A percentile compares a stretch with the other conserved stretches of the same genome.
Conservation (phyloP, 2,329 filamentous ascomycete genomes). For the Pleoardoris graminearum region DNA sequence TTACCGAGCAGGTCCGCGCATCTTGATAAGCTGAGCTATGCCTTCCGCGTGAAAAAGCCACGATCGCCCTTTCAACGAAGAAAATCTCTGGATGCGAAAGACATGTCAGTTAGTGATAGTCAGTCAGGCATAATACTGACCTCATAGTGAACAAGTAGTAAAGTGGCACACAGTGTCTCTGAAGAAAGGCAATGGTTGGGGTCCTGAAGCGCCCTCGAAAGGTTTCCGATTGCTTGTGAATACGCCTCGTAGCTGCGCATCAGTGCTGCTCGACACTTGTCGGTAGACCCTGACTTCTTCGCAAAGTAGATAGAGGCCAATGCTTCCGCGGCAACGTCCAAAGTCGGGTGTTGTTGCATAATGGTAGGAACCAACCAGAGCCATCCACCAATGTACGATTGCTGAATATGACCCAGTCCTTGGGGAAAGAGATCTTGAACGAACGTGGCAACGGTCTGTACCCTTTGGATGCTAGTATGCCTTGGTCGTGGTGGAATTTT, state of each 20-base stretch:
- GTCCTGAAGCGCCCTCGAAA: slow-evolving; percentile 3
- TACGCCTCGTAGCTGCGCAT: background rate
- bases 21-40: background rate
- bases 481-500: background rate
- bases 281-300: background rate
- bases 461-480: background rate
- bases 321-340: slow-evolving; percentile 7
- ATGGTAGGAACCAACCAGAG: slow-evolving; percentile 1
- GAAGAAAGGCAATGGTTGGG: background rate
- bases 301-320: slow-evolving; percentile 3
- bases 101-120: background rate
- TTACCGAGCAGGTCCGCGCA: background rate
- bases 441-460: slow-evolving; percentile 1
- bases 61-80: background rate
- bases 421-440: slow-evolving; percentile 4
- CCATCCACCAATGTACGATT: slow-evolving; percentile 8
- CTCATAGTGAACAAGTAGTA: slow-evolving; percentile 10
- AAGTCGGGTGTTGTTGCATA: background rate
- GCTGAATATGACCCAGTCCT: background rate
- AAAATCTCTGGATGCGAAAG: background rate
- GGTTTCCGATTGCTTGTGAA: background rate
- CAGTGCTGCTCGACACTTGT: background rate
- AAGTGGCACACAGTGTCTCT: slow-evolving; percentile 3
- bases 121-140: background rate
- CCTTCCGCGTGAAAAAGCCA: slow-evolving; percentile 6